Evolutionary conservation across 2,329 filamentous ascomycete species (phyloP).

Genomic region (Cytospora mali): DNA sequence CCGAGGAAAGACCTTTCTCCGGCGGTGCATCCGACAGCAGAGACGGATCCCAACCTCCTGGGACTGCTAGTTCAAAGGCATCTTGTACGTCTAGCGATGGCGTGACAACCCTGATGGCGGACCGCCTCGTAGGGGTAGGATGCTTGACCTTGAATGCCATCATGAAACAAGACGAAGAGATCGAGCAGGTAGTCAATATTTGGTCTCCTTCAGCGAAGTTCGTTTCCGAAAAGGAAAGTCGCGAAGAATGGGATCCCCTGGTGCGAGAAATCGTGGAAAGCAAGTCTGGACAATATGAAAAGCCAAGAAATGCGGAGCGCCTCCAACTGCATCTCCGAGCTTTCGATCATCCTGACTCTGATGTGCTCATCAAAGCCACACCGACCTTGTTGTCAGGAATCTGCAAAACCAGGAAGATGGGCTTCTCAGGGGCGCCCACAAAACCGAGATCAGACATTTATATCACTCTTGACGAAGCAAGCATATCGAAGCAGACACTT

Average conservation of each 20-base stretch:
- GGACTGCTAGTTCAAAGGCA: constrained; percentile 56
- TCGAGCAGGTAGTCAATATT: constrained; percentile 75
- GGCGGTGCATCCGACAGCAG: constrained; percentile 44
- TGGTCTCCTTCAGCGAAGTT: constrained; percentile 68
- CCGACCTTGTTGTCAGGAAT: constrained; percentile 86
- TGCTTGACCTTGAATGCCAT: constrained; percentile 75
- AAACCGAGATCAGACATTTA: constrained; percentile 94
- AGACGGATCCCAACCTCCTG: constrained; percentile 51
- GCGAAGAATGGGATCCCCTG: constrained; percentile 72
- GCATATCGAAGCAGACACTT: constrained; percentile 74
- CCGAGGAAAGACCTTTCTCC: constrained; percentile 44
- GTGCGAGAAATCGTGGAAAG: constrained; percentile 75
- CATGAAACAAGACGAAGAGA: constrained; percentile 70
- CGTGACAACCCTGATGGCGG: constrained; percentile 52
- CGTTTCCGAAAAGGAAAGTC: constrained; percentile 58
- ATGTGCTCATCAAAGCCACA: constrained; percentile 79
- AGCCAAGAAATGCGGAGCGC: constrained; percentile 71
- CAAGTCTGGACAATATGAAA: constrained; percentile 72
- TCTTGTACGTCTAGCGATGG: constrained; percentile 43
- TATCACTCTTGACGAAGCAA: constrained; percentile 77
- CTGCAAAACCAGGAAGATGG: constrained; percentile 81
- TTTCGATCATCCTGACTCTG: constrained; percentile 77
- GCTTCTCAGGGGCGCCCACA: constrained; percentile 88
- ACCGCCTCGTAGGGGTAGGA: constrained; percentile 75
- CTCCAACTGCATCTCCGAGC: constrained; percentile 78